Evolutionary conservation across 108 stramenopile species (phyloP), one percentile per base, ranked within the genome.

Genomic region (Fragilaria crotonensis): DNA sequence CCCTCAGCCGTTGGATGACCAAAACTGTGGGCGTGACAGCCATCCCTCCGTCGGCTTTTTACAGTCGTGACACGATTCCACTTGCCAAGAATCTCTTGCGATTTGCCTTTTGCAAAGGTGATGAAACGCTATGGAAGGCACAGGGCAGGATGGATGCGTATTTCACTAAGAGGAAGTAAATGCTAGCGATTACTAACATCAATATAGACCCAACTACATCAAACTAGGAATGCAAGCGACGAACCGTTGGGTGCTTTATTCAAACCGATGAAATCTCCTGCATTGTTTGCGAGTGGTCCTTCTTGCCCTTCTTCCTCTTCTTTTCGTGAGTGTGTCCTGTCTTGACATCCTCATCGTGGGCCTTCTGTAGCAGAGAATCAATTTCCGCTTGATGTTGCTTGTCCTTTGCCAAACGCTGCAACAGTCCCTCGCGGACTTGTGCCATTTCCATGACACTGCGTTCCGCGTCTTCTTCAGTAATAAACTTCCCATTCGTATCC

Each of bases 21-120:
- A 66, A 87, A 33, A 53, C 62, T 29, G 67, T 75, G 0, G 91
- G 91, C 19, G 79, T 96, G 26, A 83, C 90, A 7, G 83, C 88
- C 23, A 96, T 96, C 54, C 95, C 95, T 19, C 88, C 93, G 7
- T 67, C 67, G 5, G 85, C 90, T 22, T 96, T 96, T 63, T 94
- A 91, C 56, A 50, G 60, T 11, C 14, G 30, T 17, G 68, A 53
- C 31, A 77, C 77, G 26, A 57, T 77, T 26, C 76, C 54, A 23
- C 53, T 74, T 17, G 83, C 84, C 3, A 53, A 62, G 33, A 76
- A 76, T 31, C 54, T 83, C 7, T 64, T 90, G 11, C 84, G 95
- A 30, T 94, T 96, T 61, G 87, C 89, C 32, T 96, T 85, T 76
- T 96, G 93, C 76, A 96, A 96, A 77, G 81, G 75, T 27, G 95